Evolutionary conservation across 163 green algal genomes (phyloP).

Genomic region (Dunaliella salina): DNA sequence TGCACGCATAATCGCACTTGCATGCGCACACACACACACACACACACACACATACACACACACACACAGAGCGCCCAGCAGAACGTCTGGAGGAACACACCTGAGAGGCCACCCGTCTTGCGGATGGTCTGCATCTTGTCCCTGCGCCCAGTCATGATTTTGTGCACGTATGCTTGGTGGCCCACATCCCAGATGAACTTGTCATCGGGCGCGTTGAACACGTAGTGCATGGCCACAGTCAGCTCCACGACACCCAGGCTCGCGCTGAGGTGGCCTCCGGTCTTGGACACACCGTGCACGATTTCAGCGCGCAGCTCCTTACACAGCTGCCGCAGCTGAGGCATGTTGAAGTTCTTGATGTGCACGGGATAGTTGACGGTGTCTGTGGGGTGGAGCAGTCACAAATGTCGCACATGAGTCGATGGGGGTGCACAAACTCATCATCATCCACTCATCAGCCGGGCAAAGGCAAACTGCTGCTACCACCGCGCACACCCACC

Average conservation of each 20-base stretch:
- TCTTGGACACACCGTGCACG: constrained; percentile 92
- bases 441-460: too few species aligned
- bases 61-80: constrained; percentile 8
- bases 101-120: constrained; percentile 83
- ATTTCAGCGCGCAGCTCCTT: constrained; percentile 81
- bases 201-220: constrained; percentile 95
- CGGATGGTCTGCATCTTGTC: constrained; percentile 88
- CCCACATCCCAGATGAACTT: constrained; percentile 93
- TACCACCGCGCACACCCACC: not conserved
- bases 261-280: constrained; percentile 93
- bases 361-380: constrained; percentile 97
- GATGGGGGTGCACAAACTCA: not conserved
- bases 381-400: constrained; percentile 39
- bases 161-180: constrained; percentile 94
- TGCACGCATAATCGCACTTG: too few species aligned
- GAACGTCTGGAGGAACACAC: too few species aligned
- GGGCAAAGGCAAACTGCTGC: not conserved
- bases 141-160: constrained; percentile 94
- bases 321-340: constrained; percentile 83
- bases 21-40: not conserved
- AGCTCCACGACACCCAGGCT: constrained; percentile 96
- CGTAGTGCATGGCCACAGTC: constrained; percentile 95
- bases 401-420: not conserved
- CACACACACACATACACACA: constrained; percentile 4
- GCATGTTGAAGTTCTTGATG: constrained; percentile 93